Evolutionary conservation across 1,284 basidiomycete genomes (phyloP).

Genomic region (Malassezia sympodialis): DNA sequence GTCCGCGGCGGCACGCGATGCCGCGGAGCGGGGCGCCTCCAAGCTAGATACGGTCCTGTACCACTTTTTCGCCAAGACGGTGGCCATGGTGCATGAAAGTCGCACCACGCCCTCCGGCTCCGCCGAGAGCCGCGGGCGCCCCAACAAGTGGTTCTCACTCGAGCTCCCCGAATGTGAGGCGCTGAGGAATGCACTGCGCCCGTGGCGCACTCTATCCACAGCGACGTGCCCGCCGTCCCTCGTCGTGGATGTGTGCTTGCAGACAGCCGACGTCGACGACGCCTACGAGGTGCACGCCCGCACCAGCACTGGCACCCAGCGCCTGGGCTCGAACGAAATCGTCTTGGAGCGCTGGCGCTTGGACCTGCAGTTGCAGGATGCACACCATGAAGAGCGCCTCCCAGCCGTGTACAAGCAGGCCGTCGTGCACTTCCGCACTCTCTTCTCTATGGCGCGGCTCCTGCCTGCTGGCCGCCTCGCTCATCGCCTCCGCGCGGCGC

Average conservation of each 20-base stretch:
- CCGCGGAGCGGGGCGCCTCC: slow-evolving; percentile 3
- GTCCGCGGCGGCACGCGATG: slow-evolving; percentile 1
- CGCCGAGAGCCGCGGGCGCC: background rate
- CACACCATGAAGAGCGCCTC: background rate
- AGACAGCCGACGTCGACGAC: background rate
- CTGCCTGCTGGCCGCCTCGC: slow-evolving; percentile 1
- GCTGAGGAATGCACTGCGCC: background rate
- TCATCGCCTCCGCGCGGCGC: background rate
- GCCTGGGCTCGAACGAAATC: background rate
- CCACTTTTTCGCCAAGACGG: slow-evolving; percentile 17
- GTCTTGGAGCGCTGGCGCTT: slow-evolving; percentile 15
- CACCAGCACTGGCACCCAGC: background rate
- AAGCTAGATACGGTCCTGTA: slow-evolving; percentile 15
- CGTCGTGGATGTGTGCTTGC: slow-evolving; percentile 7
- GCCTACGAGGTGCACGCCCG: slow-evolving; percentile 6
- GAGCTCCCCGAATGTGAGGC: slow-evolving; percentile 3
- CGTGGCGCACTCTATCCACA: slow-evolving; percentile 11
- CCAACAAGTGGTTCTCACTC: slow-evolving; percentile 18
- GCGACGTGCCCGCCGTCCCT: background rate
- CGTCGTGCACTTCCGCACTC: slow-evolving; percentile 17
- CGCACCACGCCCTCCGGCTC: background rate
- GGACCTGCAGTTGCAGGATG: background rate
- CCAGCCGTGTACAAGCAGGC: slow-evolving; percentile 17
- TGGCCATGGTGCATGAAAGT: slow-evolving; percentile 13
- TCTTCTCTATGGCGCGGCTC: slow-evolving; percentile 12